Conservation (phyloP, 2,329 filamentous ascomycete species). For the Apiospora aurea region DNA sequence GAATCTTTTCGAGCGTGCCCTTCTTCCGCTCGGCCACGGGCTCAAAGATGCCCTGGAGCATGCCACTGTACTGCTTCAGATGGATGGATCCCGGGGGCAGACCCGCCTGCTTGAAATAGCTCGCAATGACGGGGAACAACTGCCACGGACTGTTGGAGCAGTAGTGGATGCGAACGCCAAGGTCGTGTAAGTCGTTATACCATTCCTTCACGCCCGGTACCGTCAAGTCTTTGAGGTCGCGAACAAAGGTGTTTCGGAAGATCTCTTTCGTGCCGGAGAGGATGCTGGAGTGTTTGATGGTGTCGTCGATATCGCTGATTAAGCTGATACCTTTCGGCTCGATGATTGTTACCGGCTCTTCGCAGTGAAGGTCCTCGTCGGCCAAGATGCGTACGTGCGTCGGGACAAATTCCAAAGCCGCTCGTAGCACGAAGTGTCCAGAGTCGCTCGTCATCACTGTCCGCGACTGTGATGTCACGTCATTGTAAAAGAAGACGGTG, state of each 20-base stretch:
- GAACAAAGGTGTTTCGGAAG: constrained; percentile 93
- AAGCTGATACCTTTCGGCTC: constrained; percentile 84
- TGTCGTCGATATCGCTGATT: constrained; percentile 98
- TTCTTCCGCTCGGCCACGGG: constrained; percentile 96
- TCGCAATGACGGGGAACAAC: constrained; percentile 86
- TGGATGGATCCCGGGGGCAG: constrained; percentile 91
- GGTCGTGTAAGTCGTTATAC: constrained; percentile 78
- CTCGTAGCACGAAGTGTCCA: constrained; percentile 85
- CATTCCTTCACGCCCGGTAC: constrained; percentile 81
- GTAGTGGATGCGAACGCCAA: constrained; percentile 92
- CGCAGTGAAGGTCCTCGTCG: constrained; percentile 82
- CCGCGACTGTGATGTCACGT: constrained; percentile 79
- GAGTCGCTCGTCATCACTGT: constrained; percentile 87
- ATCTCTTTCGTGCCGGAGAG: constrained; percentile 87
- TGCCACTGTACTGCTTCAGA: constrained; percentile 93
- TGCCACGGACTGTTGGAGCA: constrained; percentile 99
- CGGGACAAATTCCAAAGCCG: constrained; percentile 86
- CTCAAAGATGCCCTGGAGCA: constrained; percentile 98
- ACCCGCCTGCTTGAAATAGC: constrained; percentile 81
- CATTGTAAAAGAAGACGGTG: constrained; percentile 95
- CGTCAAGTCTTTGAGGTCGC: constrained; percentile 82
- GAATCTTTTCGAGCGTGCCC: constrained; percentile 81
- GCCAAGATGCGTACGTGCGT: constrained; percentile 89
- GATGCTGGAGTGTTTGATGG: constrained; percentile 95
- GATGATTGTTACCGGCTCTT: constrained; percentile 78